These are phyloP conservation scores for Syncephalastrum racemosum DNA, from an alignment of 371 early-diverging fungal species.

Conservation along the genomic window DNA sequence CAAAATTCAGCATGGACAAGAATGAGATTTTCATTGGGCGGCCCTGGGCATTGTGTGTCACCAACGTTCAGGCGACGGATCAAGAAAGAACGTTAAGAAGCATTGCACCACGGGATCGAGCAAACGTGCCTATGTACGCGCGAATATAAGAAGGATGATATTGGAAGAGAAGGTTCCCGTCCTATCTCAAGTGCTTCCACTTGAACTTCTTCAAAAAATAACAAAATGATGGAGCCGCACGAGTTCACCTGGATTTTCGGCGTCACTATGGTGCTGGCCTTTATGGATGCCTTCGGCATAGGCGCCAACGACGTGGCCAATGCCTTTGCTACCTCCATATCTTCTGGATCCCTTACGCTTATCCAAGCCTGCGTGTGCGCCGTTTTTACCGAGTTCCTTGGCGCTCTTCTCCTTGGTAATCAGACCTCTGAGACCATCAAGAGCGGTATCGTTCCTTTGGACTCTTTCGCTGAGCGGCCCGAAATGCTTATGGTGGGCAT, in stretches of 20 bases:
- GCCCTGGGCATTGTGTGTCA: too few species aligned
- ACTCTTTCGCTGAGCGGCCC: constrained; percentile 54
- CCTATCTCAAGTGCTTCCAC: too few species aligned
- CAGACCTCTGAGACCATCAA: constrained; percentile 77
- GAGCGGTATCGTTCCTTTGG: constrained; percentile 65
- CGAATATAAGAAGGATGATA: too few species aligned
- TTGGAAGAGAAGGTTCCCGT: too few species aligned
- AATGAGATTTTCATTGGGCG: too few species aligned
- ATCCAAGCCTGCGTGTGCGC: constrained; percentile 76
- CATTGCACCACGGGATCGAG: too few species aligned
- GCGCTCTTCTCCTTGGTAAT: constrained; percentile 80
- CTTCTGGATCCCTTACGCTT: constrained; percentile 76
- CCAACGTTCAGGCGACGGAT: too few species aligned
- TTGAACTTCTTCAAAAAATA: too few species aligned
- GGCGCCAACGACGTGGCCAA: constrained; percentile 94
- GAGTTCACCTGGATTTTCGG: constrained; percentile 80
- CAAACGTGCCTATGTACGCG: too few species aligned
- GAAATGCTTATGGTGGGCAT: constrained; percentile 82
- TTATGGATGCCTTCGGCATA: constrained; percentile 64
- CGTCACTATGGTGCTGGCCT: constrained; percentile 65
- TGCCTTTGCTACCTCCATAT: constrained; percentile 84
- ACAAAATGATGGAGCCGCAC: constrained; percentile 53
- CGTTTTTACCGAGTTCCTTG: constrained; percentile 82
- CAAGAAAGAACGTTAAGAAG: too few species aligned
- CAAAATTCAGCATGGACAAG: too few species aligned